Conservation (phyloP, 495 filamentous ascomycete species). For the Aspergillus incahuasiensis region DNA sequence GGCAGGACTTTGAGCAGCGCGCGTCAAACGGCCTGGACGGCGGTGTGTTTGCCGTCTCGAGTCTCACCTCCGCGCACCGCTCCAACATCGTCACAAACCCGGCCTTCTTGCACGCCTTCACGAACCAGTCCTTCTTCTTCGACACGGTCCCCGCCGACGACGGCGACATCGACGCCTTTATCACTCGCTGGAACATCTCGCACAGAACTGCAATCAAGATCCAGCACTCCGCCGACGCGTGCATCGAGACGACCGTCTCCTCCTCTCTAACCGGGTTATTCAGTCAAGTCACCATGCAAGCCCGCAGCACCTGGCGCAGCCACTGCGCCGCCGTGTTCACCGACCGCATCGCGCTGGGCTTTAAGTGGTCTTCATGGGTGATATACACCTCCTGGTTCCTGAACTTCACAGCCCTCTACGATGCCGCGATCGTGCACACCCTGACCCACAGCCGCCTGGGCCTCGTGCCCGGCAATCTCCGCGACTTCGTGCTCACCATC, state of each 20-base stretch:
- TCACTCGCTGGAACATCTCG: slow-evolving; percentile 57
- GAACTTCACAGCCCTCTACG: slow-evolving; percentile 54
- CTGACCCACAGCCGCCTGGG: not conserved
- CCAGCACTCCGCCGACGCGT: slow-evolving; percentile 53
- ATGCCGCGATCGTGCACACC: slow-evolving; percentile 41
- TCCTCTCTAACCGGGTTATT: slow-evolving; percentile 47
- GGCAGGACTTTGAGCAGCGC: slow-evolving; percentile 55
- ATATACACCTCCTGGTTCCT: slow-evolving; percentile 57
- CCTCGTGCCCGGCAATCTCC: not conserved
- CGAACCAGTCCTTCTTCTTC: slow-evolving; percentile 53
- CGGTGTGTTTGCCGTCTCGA: slow-evolving; percentile 53
- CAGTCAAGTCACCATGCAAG: slow-evolving; percentile 57
- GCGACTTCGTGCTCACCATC: slow-evolving; percentile 30
- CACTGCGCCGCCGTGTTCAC: slow-evolving; percentile 53
- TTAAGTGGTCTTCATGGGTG: slow-evolving; percentile 60
- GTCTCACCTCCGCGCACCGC: slow-evolving; percentile 46
- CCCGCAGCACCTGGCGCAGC: slow-evolving; percentile 61
- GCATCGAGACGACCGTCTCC: slow-evolving; percentile 58
- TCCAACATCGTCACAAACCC: slow-evolving; percentile 42
- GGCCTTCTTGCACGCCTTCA: slow-evolving; percentile 48
- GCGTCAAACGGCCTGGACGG: slow-evolving; percentile 52
- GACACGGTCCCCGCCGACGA: slow-evolving; percentile 50
- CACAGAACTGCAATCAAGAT: slow-evolving; percentile 53
- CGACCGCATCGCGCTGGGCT: slow-evolving; percentile 45
- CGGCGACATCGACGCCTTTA: slow-evolving; percentile 53